These are phyloP conservation scores for Cochlearia excelsa DNA, from an alignment of 345 rosid genomes.

Conservation along the genomic window DNA sequence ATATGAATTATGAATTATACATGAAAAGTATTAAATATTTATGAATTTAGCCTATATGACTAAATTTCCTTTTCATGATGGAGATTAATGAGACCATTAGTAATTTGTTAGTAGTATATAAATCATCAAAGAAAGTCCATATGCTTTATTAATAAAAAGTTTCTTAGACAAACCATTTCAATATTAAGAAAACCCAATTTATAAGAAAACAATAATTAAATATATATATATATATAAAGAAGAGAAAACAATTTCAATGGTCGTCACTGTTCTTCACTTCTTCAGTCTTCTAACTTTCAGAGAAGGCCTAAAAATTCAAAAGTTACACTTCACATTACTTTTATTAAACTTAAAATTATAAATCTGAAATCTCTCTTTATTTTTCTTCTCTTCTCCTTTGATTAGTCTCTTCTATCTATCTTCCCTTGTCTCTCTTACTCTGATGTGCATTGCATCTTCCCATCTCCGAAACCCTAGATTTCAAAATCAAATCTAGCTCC, in stretches of 20 bases:
- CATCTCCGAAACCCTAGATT: constrained; percentile 50
- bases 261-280: constrained; percentile 25
- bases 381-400: constrained; percentile 19
- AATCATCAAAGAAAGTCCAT: constrained; percentile 24
- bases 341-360: constrained; percentile 3
- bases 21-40: too few species aligned
- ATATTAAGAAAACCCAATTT: background rate
- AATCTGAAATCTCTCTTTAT: constrained; percentile 30
- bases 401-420: constrained; percentile 34
- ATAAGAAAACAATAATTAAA: background rate
- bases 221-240: constrained; percentile 15
- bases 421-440: constrained; percentile 19
- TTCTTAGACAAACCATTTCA: constrained; percentile 15
- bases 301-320: constrained; percentile 29
- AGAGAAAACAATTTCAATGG: constrained; percentile 22
- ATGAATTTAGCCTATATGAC: background rate
- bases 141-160: constrained; percentile 12
- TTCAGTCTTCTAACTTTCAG: constrained; percentile 31
- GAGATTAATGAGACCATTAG: constrained; percentile 7
- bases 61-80: constrained; percentile 23
- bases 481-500: constrained; percentile 53
- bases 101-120: constrained; percentile 5
- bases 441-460: constrained; percentile 33
- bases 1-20: too few species aligned
- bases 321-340: constrained; percentile 9